A percentile compares a stretch with the other conserved stretches of the same genome.
phyloP scores from a whole-genome alignment of 768 basidiomycete genomes.

The Tricholoma furcatifolium region DNA sequence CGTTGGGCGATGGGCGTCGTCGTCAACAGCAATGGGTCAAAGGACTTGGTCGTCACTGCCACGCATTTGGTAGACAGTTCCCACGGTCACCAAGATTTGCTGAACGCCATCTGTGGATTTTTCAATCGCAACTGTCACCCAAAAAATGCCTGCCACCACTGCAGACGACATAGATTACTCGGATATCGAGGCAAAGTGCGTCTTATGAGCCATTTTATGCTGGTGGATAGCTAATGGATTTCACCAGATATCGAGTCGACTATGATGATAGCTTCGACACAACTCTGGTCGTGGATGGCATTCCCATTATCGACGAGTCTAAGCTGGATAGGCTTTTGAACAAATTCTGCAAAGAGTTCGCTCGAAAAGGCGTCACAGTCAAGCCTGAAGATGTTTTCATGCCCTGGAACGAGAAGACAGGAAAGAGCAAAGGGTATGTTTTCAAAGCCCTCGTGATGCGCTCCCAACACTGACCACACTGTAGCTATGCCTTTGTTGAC shows the following conservation, averaged over 20 bases:
- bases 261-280: slow-evolving; percentile 89
- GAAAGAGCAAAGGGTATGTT: slow-evolving; percentile 89
- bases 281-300: slow-evolving; percentile 88
- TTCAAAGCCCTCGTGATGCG: not conserved
- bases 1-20: slow-evolving; percentile 4
- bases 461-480: not conserved
- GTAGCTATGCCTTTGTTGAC: slow-evolving; percentile 82
- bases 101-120: not conserved
- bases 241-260: slow-evolving; percentile 76
- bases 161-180: slow-evolving; percentile 81
- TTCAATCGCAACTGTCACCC: slow-evolving; percentile 3
- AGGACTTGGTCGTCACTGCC: not conserved
- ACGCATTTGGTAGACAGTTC: slow-evolving; percentile 7
- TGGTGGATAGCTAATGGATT: slow-evolving; percentile 4
- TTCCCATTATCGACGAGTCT: slow-evolving; percentile 84
- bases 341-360: slow-evolving; percentile 83
- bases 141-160: slow-evolving; percentile 47
- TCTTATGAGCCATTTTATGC: not conserved
- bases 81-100: slow-evolving; percentile 9
- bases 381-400: slow-evolving; percentile 78
- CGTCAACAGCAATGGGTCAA: slow-evolving; percentile 4
- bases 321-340: slow-evolving; percentile 81
- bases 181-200: slow-evolving; percentile 86
- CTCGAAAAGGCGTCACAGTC: slow-evolving; percentile 74
- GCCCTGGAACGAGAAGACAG: slow-evolving; percentile 82